These are phyloP conservation scores for Xylariales sp. DNA, from an alignment of 2,329 filamentous ascomycete species.

Conservation along the genomic window DNA sequence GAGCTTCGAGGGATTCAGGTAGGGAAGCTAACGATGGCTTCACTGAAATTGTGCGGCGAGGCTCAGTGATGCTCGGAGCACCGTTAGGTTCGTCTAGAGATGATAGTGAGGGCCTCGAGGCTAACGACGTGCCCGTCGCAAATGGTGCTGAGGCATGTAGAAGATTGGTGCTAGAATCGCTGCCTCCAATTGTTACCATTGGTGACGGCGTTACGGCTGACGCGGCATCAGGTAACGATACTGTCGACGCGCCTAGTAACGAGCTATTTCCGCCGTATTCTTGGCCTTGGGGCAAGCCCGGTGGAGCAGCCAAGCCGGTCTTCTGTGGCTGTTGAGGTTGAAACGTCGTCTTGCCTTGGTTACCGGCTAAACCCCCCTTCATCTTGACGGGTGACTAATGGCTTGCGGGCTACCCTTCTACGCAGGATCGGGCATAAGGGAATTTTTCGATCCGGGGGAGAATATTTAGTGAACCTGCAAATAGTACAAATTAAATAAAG, in stretches of 20 bases:
- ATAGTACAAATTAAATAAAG: slow-evolving; percentile 2
- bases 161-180: slow-evolving; percentile 41
- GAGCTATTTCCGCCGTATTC: neutral
- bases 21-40: slow-evolving; percentile 43
- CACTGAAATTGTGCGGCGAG: slow-evolving; percentile 40
- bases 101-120: slow-evolving; percentile 39
- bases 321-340: slow-evolving; percentile 26
- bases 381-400: slow-evolving; percentile 17
- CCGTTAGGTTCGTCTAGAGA: slow-evolving; percentile 35
- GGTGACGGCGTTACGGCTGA: slow-evolving; percentile 39
- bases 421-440: neutral
- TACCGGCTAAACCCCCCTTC: slow-evolving; percentile 28
- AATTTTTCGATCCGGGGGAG: slow-evolving; percentile 22
- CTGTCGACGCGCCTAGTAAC: slow-evolving; percentile 12
- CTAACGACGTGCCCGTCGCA: slow-evolving; percentile 40
- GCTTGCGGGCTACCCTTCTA: slow-evolving; percentile 13
- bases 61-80: slow-evolving; percentile 2
- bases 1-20: slow-evolving; percentile 37
- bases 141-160: slow-evolving; percentile 40
- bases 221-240: slow-evolving; percentile 8
- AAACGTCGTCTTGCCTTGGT: slow-evolving; percentile 9
- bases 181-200: slow-evolving; percentile 28
- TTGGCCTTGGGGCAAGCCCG: neutral
- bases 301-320: slow-evolving; percentile 10
- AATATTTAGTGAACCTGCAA: slow-evolving; percentile 12